phyloP scores from a whole-genome alignment of 345 rosid genomes.

The Eucalyptus cloeziana region DNA sequence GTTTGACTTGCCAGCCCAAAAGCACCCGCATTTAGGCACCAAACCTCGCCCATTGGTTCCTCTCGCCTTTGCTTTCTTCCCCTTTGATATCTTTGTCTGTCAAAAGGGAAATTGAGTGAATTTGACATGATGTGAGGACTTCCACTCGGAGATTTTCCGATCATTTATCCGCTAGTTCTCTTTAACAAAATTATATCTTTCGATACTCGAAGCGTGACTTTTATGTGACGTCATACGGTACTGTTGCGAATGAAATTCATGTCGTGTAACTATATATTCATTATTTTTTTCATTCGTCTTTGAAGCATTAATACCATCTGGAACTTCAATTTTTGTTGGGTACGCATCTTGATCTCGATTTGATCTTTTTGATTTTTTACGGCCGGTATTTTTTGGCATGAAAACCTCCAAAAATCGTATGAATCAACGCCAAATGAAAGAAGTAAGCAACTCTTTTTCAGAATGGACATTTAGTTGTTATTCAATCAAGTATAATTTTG shows the following conservation, averaged over 20 bases:
- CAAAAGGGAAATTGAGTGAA: neutral
- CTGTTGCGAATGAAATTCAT: neutral
- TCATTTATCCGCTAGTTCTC: neutral
- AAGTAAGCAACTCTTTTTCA: neutral
- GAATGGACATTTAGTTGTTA: neutral
- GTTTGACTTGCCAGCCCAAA: neutral
- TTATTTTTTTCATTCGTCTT: neutral
- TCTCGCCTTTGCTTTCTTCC: neutral
- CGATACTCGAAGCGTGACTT: neutral
- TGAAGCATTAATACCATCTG: neutral
- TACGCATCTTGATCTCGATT: neutral
- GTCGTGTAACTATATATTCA: fast-evolving
- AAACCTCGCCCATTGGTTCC: neutral
- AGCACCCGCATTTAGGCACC: neutral
- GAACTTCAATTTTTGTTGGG: neutral
- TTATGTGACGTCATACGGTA: neutral
- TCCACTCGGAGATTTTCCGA: neutral
- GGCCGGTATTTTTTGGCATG: neutral
- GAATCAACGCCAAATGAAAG: neutral
- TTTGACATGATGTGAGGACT: neutral
- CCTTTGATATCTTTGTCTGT: neutral
- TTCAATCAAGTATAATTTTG: neutral
- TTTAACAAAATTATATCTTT: neutral
- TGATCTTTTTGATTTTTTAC: neutral
- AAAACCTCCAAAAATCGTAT: neutral